Percentiles rank a stretch among this genome's conserved stretches.
These are phyloP conservation scores for Sarocladiaceae sp. DNA, from an alignment of 2,329 filamentous ascomycete species.

Conservation along the genomic window DNA sequence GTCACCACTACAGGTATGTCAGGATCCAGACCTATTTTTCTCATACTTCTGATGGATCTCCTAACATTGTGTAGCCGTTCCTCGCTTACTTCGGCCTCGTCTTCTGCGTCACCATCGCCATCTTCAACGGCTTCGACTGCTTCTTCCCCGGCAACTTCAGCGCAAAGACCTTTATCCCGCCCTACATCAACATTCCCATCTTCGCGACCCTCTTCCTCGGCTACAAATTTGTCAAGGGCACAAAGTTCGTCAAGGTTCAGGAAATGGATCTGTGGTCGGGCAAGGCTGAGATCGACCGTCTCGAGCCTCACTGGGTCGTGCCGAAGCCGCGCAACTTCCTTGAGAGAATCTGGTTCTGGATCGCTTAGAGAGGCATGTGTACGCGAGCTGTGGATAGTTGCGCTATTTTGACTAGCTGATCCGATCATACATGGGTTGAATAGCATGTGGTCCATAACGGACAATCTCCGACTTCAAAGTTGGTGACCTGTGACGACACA, in stretches of 20 bases:
- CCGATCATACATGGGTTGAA: too few species aligned
- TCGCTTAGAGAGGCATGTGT: constrained; percentile 21
- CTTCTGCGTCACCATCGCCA: constrained; percentile 57
- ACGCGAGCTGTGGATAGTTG: too few species aligned
- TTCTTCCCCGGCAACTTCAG: constrained; percentile 52
- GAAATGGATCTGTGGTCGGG: constrained; percentile 36
- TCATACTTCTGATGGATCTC: neutral
- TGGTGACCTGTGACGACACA: too few species aligned
- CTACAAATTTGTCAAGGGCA: constrained; percentile 62
- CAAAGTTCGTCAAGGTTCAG: constrained; percentile 34
- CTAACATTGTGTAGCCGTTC: constrained; percentile 55
- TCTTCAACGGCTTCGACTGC: constrained; percentile 67
- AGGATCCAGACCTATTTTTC: neutral
- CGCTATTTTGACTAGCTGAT: too few species aligned
- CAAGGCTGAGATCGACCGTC: constrained; percentile 30
- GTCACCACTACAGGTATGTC: constrained; percentile 29
- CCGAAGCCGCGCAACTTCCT: constrained; percentile 29
- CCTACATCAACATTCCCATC: constrained; percentile 63
- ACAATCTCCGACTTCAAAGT: too few species aligned
- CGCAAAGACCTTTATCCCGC: constrained; percentile 53
- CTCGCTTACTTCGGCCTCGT: constrained; percentile 56
- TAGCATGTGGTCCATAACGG: too few species aligned
- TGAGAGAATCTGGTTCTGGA: constrained; percentile 34
- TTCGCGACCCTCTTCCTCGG: constrained; percentile 54
- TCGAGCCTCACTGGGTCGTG: constrained; percentile 31